phyloP scores from a whole-genome alignment of 1,284 basidiomycete species.

The Trametes pubescens region DNA sequence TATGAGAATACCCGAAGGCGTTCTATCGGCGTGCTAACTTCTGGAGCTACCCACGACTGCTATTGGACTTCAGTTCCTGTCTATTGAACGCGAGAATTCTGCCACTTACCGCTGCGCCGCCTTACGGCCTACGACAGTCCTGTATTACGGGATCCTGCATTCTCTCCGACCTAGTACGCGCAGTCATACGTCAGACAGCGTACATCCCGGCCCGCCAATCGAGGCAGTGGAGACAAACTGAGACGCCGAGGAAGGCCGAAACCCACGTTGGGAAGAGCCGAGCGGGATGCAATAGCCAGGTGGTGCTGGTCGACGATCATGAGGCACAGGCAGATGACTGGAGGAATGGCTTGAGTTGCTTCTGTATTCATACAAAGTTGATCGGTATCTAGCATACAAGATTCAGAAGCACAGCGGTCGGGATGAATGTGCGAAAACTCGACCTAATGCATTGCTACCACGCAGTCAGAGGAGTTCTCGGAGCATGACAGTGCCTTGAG shows the following conservation, averaged over 20 bases:
- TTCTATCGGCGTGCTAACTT: conserved; percentile 29
- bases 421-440: conserved; percentile 31
- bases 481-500: conserved; percentile 13
- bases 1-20: conserved; percentile 13
- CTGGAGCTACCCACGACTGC: conserved; percentile 26
- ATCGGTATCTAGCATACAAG: conserved; percentile 25
- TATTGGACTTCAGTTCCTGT: conserved; percentile 5
- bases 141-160: background rate
- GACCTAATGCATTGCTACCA: conserved; percentile 24
- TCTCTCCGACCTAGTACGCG: background rate
- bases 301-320: conserved; percentile 32
- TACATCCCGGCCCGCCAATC: conserved; percentile 8
- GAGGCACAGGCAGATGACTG: conserved; percentile 37
- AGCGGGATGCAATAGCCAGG: conserved; percentile 26
- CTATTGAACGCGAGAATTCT: background rate
- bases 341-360: conserved; percentile 15
- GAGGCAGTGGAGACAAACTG: conserved; percentile 16
- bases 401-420: conserved; percentile 16
- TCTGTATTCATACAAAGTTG: conserved; percentile 30
- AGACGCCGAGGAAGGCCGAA: conserved; percentile 23
- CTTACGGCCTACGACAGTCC: background rate
- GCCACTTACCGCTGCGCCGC: background rate
- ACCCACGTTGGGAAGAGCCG: conserved; percentile 8
- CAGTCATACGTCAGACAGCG: conserved; percentile 11
- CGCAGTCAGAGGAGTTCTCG: conserved; percentile 25